A percentile compares a stretch with the other conserved stretches of the same genome.
phyloP scores from a whole-genome alignment of 1,284 basidiomycete genomes.

The Trametes pubescens region DNA sequence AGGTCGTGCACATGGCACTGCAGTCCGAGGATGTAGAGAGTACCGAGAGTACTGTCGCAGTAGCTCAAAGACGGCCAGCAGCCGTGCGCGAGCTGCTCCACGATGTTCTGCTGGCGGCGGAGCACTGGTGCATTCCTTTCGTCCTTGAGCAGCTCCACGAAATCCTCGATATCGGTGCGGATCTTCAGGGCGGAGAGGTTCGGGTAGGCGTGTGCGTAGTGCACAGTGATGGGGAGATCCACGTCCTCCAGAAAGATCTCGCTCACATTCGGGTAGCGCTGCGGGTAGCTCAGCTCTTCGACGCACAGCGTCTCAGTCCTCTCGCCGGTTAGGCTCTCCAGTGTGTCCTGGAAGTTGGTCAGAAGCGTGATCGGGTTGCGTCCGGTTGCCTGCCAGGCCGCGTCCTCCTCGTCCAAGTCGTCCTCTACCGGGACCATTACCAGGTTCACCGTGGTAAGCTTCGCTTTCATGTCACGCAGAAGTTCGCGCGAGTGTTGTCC shows the following conservation, averaged over 20 bases:
- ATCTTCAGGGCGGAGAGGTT: background rate
- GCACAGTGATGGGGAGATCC: background rate
- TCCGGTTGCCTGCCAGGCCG: background rate
- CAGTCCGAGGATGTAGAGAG: slow-evolving; percentile 1
- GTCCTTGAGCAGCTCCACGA: background rate
- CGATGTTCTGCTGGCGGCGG: background rate
- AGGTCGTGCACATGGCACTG: background rate
- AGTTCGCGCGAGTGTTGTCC: background rate
- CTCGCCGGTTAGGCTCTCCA: background rate
- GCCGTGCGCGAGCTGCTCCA: background rate
- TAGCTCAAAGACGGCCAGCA: background rate
- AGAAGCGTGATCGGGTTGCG: slow-evolving; percentile 11
- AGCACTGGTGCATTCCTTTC: background rate
- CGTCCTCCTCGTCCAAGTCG: background rate
- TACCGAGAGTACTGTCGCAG: slow-evolving; percentile 2
- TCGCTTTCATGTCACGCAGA: background rate
- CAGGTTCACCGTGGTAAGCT: background rate
- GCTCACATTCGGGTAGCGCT: background rate
- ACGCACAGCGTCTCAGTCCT: background rate
- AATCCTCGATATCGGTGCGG: background rate
- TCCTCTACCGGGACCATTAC: background rate
- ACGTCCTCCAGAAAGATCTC: background rate
- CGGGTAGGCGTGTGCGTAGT: background rate
- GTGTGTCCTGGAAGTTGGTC: slow-evolving; percentile 6
- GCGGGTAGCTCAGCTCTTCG: background rate